Evolutionary conservation across 176 grass and related monocot species (phyloP), one percentile per base, ranked within the genome.

Genomic region (Oryza coarctata): DNA sequence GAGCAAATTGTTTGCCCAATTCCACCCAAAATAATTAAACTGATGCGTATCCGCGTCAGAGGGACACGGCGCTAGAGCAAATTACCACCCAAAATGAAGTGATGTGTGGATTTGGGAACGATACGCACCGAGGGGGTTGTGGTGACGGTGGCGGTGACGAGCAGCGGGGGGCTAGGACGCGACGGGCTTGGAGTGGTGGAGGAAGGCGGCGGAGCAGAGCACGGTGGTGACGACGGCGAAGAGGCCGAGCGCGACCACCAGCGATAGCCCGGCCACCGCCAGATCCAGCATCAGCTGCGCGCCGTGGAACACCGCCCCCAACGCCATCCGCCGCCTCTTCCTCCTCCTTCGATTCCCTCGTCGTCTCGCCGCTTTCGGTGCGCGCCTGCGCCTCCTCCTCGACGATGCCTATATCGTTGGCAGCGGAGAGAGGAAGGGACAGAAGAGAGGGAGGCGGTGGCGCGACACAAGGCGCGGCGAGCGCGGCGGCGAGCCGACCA

Each of bases 131-230:
- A 82, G 55, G 72, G 44, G 74, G 77, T 25, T 30, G 62, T 30
- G 35, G 68, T 20, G 22, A 45, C 20, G 28, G 26, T 2, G 39
- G 13, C 30, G 58, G 23, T 8, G 45, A 29, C 27, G 5, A 74
- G 83, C 60, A 2, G 86, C 5, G 14, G 7, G 36, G 30, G 70
- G 68, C 68, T 83, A 86, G 31, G 84, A 86, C 35, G 80, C 79
- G 68, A 88, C 39, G 79, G 79, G 79, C 82, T 86, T 95, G 68
- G 90, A 86, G 34, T 98, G 84, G 64, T 95, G 84, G 84, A 99
- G 68, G 80, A 99, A 99, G 44, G 93, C 83, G 62, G 83, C 85
- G 68, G 85, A 80, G 89, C 91, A 99, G 74, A 99, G 93, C 62
- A 96, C 82, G 33, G 79, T 44, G 76, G 93, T 73, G 87, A 94